These are phyloP conservation scores for Penicillium griseofulvum DNA, from an alignment of 2,329 filamentous ascomycete species.

Conservation along the genomic window DNA sequence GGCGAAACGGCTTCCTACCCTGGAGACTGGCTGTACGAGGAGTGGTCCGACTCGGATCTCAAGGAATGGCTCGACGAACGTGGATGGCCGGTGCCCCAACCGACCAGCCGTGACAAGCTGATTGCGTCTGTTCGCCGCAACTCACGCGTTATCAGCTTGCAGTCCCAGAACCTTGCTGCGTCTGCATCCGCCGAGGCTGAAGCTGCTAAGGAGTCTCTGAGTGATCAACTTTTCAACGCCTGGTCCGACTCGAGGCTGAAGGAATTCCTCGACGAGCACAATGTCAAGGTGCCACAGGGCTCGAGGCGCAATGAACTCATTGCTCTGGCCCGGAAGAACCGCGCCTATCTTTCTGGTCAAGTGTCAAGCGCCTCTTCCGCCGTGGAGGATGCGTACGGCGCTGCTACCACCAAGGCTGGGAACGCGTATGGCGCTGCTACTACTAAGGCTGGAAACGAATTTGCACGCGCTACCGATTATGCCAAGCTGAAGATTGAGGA, in stretches of 20 bases:
- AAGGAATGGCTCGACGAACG: conserved; percentile 91
- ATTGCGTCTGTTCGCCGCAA: conserved; percentile 89
- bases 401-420: conserved; percentile 70
- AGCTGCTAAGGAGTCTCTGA: conserved; percentile 69
- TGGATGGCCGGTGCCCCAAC: conserved; percentile 82
- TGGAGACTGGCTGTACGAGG: conserved; percentile 87
- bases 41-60: conserved; percentile 89
- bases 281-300: conserved; percentile 84
- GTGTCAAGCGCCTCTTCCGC: conserved; percentile 54
- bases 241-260: conserved; percentile 92
- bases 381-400: conserved; percentile 56
- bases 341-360: conserved; percentile 56
- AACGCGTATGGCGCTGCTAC: too few species aligned
- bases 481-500: conserved; percentile 62
- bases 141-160: conserved; percentile 73
- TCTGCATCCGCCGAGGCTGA: conserved; percentile 64
- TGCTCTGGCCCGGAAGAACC: conserved; percentile 84
- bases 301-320: conserved; percentile 86
- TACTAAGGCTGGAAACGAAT: conserved; percentile 72
- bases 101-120: conserved; percentile 78
- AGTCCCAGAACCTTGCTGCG: conserved; percentile 59
- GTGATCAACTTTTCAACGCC: conserved; percentile 78
- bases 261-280: conserved; percentile 88
- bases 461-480: conserved; percentile 70
- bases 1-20: conserved; percentile 83